Base-by-base conservation (phyloP, 768 basidiomycete genomes). In the Tricholoma saponaceum region DNA sequence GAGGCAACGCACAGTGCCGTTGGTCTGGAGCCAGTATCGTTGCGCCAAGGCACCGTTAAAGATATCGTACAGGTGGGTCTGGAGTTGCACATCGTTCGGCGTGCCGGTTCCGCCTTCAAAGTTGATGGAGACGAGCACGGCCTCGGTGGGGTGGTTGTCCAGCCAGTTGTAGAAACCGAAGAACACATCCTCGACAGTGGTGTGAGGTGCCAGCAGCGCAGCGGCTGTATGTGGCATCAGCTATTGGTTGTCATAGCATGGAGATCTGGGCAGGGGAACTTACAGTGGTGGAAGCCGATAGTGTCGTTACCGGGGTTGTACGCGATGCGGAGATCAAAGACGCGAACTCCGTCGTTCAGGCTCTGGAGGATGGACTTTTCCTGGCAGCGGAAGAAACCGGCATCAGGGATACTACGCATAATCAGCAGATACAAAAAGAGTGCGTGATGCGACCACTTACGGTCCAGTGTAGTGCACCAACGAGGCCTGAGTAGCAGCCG, bases 91-190 rank as follows among this genome's bases (percentile, higher is more conserved):
- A 28, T 79, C 77, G 54, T 79, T 65, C 4, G 75, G 74, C 2
- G 77, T 80, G 3, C 77, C 78, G 0, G 75, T 77, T 25, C 75
- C 75, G 13, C 73, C 64, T 63, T 83, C 81, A 54, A 79, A 72
- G 56, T 82, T 83, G 46, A 83, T 62, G 0, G 79, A 82, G 18
- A 80, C 72, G 13, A 82, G 70, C 5, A 83, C 69, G 1, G 80
- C 76, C 62, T 83, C 82, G 0, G 78, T 78, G 0, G 79, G 78
- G 55, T 83, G 80, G 20, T 73, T 68, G 57, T 81, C 73, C 13
- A 83, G 73, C 79, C 81, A 83, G 39, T 67, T 68, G 63, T 83
- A 83, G 10, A 80, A 64, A 6, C 78, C 80, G 52, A 79, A 81
- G 39, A 81, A 72, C 1, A 83, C 77, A 51, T 83, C 81, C 55